A percentile compares a stretch with the other conserved stretches of the same genome.
These are phyloP conservation scores for Fusarium redolens DNA, from an alignment of 2,329 filamentous ascomycete species.

Conservation along the genomic window DNA sequence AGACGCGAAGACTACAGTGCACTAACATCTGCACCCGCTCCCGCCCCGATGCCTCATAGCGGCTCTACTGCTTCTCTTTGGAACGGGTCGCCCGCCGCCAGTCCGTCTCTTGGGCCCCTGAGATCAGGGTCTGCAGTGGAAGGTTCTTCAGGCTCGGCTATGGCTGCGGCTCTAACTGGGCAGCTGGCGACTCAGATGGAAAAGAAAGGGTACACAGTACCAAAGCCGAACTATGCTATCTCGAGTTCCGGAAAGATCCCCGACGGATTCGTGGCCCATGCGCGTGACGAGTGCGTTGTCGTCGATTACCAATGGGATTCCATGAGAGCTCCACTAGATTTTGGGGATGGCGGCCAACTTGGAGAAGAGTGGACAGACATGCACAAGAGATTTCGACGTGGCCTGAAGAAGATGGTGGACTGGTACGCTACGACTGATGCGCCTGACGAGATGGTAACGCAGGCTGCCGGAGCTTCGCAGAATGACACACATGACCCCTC, in stretches of 20 bases:
- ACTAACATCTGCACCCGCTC: constrained; percentile 49
- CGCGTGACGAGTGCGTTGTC: constrained; percentile 83
- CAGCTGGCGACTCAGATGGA: constrained; percentile 40
- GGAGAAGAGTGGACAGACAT: constrained; percentile 97
- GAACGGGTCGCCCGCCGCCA: constrained; percentile 48
- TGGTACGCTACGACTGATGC: constrained; percentile 78
- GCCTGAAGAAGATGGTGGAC: constrained; percentile 80
- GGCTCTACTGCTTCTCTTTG: constrained; percentile 47
- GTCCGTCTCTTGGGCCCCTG: constrained; percentile 38
- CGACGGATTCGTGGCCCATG: constrained; percentile 88
- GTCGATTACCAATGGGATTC: constrained; percentile 99
- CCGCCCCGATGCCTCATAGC: constrained; percentile 31
- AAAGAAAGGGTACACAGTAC: constrained; percentile 73
- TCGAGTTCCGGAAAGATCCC: constrained; percentile 85
- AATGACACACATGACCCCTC: constrained; percentile 50
- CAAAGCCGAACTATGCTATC: constrained; percentile 84
- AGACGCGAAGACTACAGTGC: constrained; percentile 76
- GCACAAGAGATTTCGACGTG: constrained; percentile 88
- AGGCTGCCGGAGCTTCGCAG: constrained; percentile 25
- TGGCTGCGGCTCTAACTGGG: constrained; percentile 51
- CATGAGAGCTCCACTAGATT: constrained; percentile 79
- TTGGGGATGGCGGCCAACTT: constrained; percentile 88
- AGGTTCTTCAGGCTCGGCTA: constrained; percentile 45
- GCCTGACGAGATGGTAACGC: constrained; percentile 64
- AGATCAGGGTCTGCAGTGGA: constrained; percentile 41